Evolutionary conservation across 169 alveolate genomes (phyloP).

Genomic region (Babesia divergens): DNA sequence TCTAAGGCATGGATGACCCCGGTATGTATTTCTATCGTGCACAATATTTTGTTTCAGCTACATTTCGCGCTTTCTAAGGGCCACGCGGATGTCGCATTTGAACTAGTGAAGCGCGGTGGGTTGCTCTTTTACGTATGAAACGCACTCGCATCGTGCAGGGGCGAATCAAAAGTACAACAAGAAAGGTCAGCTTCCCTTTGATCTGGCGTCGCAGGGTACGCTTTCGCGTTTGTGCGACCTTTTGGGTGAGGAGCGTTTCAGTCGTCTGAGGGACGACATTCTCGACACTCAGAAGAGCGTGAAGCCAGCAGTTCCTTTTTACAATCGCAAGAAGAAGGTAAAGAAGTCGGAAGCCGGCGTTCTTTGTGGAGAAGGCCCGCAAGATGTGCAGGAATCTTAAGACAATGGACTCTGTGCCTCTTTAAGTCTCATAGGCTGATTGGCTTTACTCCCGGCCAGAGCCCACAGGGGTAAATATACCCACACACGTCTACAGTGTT

Average conservation of each 20-base stretch:
- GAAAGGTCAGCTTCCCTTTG: conserved; percentile 48
- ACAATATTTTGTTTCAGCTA: conserved; percentile 13
- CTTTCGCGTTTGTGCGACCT: conserved; percentile 1
- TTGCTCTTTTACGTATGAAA: neutral
- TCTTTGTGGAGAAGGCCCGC: neutral
- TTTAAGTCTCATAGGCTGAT: neutral
- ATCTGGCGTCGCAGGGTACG: conserved; percentile 39
- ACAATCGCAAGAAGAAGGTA: conserved; percentile 24
- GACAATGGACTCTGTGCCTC: too few relatives aligned
- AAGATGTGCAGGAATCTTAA: neutral
- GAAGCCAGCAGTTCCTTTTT: conserved; percentile 45
- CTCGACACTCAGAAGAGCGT: conserved; percentile 1
- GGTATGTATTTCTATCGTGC: neutral
- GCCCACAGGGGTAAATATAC: neutral
- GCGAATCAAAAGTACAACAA: conserved; percentile 47
- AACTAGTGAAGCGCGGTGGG: conserved; percentile 36
- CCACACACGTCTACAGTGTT: neutral
- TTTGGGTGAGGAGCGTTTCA: conserved; percentile 19
- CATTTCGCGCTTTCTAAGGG: conserved; percentile 57
- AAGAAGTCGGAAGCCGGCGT: neutral
- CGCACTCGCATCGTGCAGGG: neutral
- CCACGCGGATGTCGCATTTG: conserved; percentile 35
- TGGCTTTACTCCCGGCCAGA: neutral
- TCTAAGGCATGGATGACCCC: conserved; percentile 54
- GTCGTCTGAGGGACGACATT: conserved; percentile 4